Evolutionary conservation across 768 basidiomycete species (phyloP).

Genomic region (Mycena crocata): DNA sequence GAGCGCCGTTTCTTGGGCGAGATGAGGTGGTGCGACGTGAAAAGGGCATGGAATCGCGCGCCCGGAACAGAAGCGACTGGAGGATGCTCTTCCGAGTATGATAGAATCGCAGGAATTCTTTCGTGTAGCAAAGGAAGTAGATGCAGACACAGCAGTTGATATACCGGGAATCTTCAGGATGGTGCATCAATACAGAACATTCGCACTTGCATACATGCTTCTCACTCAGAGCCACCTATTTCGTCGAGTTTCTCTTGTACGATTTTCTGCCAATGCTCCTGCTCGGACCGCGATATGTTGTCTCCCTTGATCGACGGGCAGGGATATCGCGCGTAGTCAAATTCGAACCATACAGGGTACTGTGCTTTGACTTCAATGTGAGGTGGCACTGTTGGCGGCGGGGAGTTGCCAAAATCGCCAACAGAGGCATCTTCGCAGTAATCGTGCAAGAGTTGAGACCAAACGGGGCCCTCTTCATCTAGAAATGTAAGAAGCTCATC

Average conservation of each 20-base stretch:
- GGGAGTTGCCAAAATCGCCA: background rate
- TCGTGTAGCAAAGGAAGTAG: conserved; percentile 68
- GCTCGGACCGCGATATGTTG: conserved; percentile 56
- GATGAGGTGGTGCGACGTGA: conserved; percentile 80
- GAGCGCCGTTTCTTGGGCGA: conserved; percentile 73
- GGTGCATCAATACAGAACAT: background rate
- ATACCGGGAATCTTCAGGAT: conserved; percentile 65
- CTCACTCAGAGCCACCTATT: conserved; percentile 47
- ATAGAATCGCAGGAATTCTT: conserved; percentile 30
- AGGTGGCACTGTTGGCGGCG: conserved; percentile 38
- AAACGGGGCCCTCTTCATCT: conserved; percentile 46
- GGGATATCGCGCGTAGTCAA: conserved; percentile 26
- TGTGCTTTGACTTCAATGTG: conserved; percentile 50
- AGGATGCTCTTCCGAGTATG: conserved; percentile 9
- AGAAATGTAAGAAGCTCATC: conserved; percentile 63
- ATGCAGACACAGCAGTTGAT: conserved; percentile 67
- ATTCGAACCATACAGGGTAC: conserved; percentile 51
- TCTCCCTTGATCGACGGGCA: conserved; percentile 59
- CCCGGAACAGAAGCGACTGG: conserved; percentile 2
- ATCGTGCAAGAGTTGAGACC: conserved; percentile 39
- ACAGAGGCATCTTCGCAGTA: conserved; percentile 7
- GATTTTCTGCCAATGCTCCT: conserved; percentile 60
- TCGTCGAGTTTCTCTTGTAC: conserved; percentile 53
- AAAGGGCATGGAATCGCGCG: conserved; percentile 65
- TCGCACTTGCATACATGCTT: conserved; percentile 23